Evolutionary conservation across 345 rosid species (phyloP).

Genomic region (Gossypium arboreum): DNA sequence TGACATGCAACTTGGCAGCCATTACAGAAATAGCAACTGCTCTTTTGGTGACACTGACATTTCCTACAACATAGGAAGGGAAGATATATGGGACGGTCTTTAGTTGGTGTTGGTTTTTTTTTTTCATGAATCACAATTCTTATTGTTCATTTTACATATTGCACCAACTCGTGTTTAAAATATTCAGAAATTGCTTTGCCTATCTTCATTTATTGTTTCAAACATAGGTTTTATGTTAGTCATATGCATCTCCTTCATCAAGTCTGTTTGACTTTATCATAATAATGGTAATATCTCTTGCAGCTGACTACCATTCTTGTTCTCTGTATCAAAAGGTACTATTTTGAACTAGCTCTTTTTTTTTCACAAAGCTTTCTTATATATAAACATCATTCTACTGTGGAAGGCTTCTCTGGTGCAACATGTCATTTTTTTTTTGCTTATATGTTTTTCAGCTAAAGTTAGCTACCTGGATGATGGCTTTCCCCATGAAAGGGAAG

Average conservation of each 20-base stretch:
- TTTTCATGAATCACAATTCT: conserved; percentile 2
- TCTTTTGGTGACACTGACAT: conserved; percentile 24
- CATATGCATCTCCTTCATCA: conserved; percentile 13
- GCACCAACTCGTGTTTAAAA: conserved; percentile 15
- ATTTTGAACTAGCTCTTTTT: background rate
- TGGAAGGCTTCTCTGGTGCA: background rate
- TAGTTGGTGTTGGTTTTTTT: background rate
- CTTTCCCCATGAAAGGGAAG: conserved; percentile 33
- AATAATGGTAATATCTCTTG: too few relatives aligned
- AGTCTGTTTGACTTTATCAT: background rate
- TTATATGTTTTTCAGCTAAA: conserved; percentile 26
- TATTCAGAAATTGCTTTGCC: conserved; percentile 11
- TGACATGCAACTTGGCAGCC: conserved; percentile 25
- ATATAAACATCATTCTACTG: background rate
- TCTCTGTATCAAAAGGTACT: background rate
- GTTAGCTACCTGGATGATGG: conserved; percentile 28
- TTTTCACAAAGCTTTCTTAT: background rate
- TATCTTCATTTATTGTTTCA: background rate
- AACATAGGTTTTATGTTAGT: background rate
- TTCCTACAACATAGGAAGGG: conserved; percentile 17
- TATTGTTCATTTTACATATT: conserved; percentile 13
- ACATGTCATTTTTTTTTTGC: background rate
- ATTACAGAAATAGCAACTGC: conserved; percentile 28
- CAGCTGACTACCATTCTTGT: background rate
- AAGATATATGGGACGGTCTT: conserved; percentile 50